Base-by-base conservation (phyloP, 148 eudicot genomes). In the Amaranthus hypochondriacus region DNA sequence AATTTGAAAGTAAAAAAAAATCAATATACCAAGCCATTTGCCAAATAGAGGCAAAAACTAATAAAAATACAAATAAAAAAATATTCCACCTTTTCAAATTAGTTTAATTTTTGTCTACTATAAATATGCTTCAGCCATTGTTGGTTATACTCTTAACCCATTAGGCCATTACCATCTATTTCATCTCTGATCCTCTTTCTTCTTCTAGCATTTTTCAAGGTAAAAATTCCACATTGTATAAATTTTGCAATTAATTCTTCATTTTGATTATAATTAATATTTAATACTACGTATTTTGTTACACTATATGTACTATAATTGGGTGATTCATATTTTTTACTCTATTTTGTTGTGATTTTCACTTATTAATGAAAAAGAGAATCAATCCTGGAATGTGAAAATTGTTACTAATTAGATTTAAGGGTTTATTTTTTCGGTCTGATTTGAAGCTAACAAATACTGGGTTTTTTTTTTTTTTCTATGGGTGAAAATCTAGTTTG, bases 401-500 rank as follows among this genome's bases (percentile, higher is more conserved):
- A 65, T 53, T 70, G 54, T 28, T 28, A 28, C 55, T 4, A 62
- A 57, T 46, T 14, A 47, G 69, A 71, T 70, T 74, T 70, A 70
- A 65, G 64, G 54, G 55, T 71, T 49, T 49, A 39, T 3, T 14
- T 52, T 15, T 39, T 68, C 9, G 43, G 47, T 74, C 54, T 9
- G 46, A 55, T 61, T 61, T 3, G 15, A 21, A 21, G 43, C 52
- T 55, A 15, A 75, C 12, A 56, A 7, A 28, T 61, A 58, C n/a
- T 50, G 13, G 3, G 67, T 70, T 66, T 28, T 28, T 28, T 18
- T 28, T 28, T 18, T 18, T 28, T 28, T 28, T 28, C 39, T 62
- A 66, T 84, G 66, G 74, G 84, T 78, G 71, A 10, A 78, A 69
- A 48, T 39, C 60, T 74, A 58, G 76, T 81, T 60, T 70, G 18